Percentiles rank a stretch among this genome's conserved stretches.
phyloP scores from a whole-genome alignment of 495 filamentous ascomycete genomes.

The Penicillium pancosmium region DNA sequence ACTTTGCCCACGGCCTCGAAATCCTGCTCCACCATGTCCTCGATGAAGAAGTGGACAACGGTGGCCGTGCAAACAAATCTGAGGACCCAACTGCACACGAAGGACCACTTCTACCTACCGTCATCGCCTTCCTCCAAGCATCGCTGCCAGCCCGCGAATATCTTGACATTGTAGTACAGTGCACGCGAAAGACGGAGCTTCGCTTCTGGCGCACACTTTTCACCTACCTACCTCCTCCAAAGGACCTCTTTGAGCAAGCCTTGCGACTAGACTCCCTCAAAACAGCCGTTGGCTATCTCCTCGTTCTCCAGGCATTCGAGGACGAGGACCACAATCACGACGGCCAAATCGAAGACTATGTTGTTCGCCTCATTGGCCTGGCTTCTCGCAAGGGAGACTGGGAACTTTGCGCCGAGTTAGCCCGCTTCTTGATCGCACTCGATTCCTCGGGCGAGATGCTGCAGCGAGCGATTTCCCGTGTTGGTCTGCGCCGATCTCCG shows the following conservation, averaged over 20 bases:
- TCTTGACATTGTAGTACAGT: constrained; percentile 94
- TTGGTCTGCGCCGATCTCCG: constrained; percentile 46
- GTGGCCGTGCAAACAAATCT: constrained; percentile 59
- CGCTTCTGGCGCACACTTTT: constrained; percentile 95
- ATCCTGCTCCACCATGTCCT: constrained; percentile 90
- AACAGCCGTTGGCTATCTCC: constrained; percentile 92
- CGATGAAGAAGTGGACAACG: constrained; percentile 87
- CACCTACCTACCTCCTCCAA: constrained; percentile 82
- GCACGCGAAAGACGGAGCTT: constrained; percentile 95
- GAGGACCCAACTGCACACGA: constrained; percentile 31
- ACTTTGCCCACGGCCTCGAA: constrained; percentile 92
- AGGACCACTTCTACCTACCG: constrained; percentile 78
- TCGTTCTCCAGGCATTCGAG: constrained; percentile 94
- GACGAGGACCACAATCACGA: constrained; percentile 73
- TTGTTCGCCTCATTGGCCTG: constrained; percentile 77
- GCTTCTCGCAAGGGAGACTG: constrained; percentile 88
- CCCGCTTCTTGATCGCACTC: constrained; percentile 88
- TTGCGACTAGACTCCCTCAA: constrained; percentile 83
- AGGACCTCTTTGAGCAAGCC: constrained; percentile 89
- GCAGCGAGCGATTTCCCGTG: constrained; percentile 72
- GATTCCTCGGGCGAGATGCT: constrained; percentile 85
- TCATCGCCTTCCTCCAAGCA: constrained; percentile 82
- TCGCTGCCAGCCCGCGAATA: constrained; percentile 76
- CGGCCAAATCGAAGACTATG: constrained; percentile 61
- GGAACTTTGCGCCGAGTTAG: constrained; percentile 95